Evolutionary conservation across 2,329 filamentous ascomycete genomes (phyloP).

Genomic region (Monascus ruber): DNA sequence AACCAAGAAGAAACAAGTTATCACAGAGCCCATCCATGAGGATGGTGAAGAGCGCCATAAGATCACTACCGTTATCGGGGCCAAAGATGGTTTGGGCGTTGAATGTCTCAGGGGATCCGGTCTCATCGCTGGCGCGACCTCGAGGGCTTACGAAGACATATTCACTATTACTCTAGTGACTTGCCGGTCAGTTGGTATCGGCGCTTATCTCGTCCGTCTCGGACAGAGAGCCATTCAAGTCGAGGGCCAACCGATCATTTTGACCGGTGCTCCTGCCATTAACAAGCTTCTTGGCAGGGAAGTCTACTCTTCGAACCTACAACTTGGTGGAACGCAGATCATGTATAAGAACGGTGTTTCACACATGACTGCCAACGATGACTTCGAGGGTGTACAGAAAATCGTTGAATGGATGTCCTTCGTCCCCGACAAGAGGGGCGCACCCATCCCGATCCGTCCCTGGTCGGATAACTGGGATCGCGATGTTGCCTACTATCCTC

Average conservation of each 20-base stretch:
- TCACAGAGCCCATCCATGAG: slow-evolving; percentile 78
- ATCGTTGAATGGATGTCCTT: slow-evolving; percentile 98
- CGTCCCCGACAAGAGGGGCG: slow-evolving; percentile 88
- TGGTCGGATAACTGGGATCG: slow-evolving; percentile 84
- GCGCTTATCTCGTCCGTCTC: slow-evolving; percentile 95
- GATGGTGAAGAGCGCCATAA: slow-evolving; percentile 84
- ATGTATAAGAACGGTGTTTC: slow-evolving; percentile 99
- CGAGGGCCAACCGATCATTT: slow-evolving; percentile 95
- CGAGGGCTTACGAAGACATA: slow-evolving; percentile 94
- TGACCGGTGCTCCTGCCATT: slow-evolving; percentile 91
- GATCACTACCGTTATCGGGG: slow-evolving; percentile 86
- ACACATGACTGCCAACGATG: slow-evolving; percentile 94
- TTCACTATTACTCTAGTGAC: slow-evolving; percentile 97
- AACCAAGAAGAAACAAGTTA: slow-evolving; percentile 60
- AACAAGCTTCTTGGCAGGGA: slow-evolving; percentile 98
- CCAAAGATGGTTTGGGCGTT: slow-evolving; percentile 91
- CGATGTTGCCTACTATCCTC: slow-evolving; percentile 70
- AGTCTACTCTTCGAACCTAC: slow-evolving; percentile 97
- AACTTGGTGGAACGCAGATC: slow-evolving; percentile 99
- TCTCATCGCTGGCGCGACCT: slow-evolving; percentile 95
- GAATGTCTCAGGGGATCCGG: slow-evolving; percentile 95
- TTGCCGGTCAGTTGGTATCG: slow-evolving; percentile 96
- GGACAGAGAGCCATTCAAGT: slow-evolving; percentile 98
- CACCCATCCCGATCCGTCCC: slow-evolving; percentile 83
- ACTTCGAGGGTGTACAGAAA: slow-evolving; percentile 95